Conservation (phyloP, 2,329 filamentous ascomycete genomes). For the Sordariomycetes sp. region DNA sequence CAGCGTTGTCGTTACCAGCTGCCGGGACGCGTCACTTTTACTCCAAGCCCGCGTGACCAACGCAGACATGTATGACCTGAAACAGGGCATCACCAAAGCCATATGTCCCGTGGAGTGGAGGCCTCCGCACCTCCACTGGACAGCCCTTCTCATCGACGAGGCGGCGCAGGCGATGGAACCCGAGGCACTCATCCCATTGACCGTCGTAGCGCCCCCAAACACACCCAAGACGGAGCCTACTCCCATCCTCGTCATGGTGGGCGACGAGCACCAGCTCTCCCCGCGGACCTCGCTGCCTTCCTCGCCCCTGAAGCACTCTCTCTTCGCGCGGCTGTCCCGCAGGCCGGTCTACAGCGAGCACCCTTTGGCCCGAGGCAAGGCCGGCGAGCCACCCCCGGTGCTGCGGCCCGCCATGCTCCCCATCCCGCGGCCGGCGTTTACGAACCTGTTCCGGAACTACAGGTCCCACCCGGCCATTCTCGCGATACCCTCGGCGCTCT, state of each 20-base stretch:
- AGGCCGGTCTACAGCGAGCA: slow-evolving; percentile 1
- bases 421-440: slow-evolving; percentile 45
- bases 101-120: neutral
- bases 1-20: slow-evolving; percentile 4
- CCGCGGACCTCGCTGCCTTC: slow-evolving; percentile 54
- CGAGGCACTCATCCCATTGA: slow-evolving; percentile 1
- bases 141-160: slow-evolving; percentile 3
- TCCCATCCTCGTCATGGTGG: slow-evolving; percentile 43
- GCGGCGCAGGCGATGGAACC: slow-evolving; percentile 4
- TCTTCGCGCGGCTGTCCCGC: slow-evolving; percentile 46
- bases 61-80: neutral
- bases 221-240: neutral
- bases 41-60: neutral
- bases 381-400: slow-evolving; percentile 78
- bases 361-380: slow-evolving; percentile 35
- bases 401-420: slow-evolving; percentile 86
- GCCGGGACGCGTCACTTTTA: slow-evolving; percentile 1
- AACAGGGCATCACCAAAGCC: neutral
- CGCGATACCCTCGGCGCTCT: slow-evolving; percentile 98
- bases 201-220: neutral
- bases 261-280: slow-evolving; percentile 94
- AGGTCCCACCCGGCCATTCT: slow-evolving; percentile 96
- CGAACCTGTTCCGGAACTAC: slow-evolving; percentile 3
- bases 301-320: slow-evolving; percentile 99
- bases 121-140: neutral